Base-by-base conservation (phyloP, 805 yeast species). In the Blastobotrys attinorum region DNA sequence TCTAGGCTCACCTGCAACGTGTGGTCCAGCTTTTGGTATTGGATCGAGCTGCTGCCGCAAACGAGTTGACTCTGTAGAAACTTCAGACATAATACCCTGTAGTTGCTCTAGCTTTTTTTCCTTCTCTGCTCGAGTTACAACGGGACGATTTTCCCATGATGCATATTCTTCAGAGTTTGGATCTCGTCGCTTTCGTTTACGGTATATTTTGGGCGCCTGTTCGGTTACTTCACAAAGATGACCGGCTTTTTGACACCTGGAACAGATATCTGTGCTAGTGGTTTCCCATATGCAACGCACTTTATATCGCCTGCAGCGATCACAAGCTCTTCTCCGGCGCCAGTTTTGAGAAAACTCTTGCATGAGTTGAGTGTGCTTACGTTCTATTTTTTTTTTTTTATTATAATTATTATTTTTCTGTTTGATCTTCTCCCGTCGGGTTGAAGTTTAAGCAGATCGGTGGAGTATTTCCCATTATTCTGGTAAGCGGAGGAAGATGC, bases 301-400 rank as follows among this genome's bases (percentile, higher is more conserved):
- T 32, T 52, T 52, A 31, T 34, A 36, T 20, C 46, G 33, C 18
- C 56, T 46, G 38, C 56, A 52, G 22, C 55, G 44, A 21, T 45
- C 50, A 36, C 56, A 52, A 11, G 56, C 56, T 27, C 49, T 45
- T n/a, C 43, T 48, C 25, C 46, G 45, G 11, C 54, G 23, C 54
- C 54, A 51, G 17, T 36, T 43, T 18, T 21, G 55, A 45, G 16
- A 33, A 37, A 23, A 35, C 21, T 34, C 40, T 7, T 8, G 16
- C 11, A 10, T 15, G 10, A 8, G 10, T 25, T 7, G 29, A 25
- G 29, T 25, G 29, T n/a, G n/a, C n/a, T n/a, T n/a, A n/a, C n/a
- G n/a, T n/a, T n/a, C n/a, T n/a, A n/a, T n/a, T n/a, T n/a, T n/a
- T n/a, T n/a, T n/a, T n/a, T n/a, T n/a, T n/a, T n/a, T n/a, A n/a